Base-by-base conservation (phyloP, 2,329 filamentous ascomycete genomes). In the Penicillium sp. region DNA sequence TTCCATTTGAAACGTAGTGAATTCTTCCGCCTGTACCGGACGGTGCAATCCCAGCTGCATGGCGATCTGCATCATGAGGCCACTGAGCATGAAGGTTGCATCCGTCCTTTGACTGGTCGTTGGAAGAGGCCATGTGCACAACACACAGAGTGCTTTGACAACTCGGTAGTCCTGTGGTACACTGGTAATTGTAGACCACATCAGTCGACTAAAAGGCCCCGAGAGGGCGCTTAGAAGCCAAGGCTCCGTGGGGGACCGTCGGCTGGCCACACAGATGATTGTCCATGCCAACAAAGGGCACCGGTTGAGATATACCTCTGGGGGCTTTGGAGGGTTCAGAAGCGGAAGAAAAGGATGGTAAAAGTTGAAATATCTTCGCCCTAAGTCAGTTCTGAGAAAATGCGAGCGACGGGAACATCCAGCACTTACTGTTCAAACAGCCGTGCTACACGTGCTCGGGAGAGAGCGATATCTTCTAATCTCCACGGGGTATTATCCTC, bases 341-440 rank as follows among this genome's bases (percentile, higher is more conserved):
- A 86, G 74, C 1, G 82, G 81, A 27, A 86, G 68, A 59, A 83
- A 85, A 0, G 78, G 79, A 58, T 86, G 82, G 61, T 84, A 84
- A 44, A 75, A 75, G 28, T 75, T 75, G 66, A 84, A 86, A 67
- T 80, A 86, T 53, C 82, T 81, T 54, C 41, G 61, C 52, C n/a
- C 9, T 72, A 71, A 28, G 74, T 32, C 4, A 28, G 28, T 10
- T 12, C 13, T 12, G 24, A 20, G 45, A 9, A 3, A 18, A 15
- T 31, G 10, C 8, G 7, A 31, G 13, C 4, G 7, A 46, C 28
- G 15, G 4, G 8, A 31, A 35, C 2, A 67, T 50, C 10, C 9
- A 18, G 20, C 29, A 10, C 52, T 55, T 66, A 74, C 72, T 71
- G 67, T 46, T 75, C 70, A 54, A 74, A 76, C 25, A 76, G 60